Conservation (phyloP, 2,329 filamentous ascomycete genomes). For the Fusarium protoensiforme region DNA sequence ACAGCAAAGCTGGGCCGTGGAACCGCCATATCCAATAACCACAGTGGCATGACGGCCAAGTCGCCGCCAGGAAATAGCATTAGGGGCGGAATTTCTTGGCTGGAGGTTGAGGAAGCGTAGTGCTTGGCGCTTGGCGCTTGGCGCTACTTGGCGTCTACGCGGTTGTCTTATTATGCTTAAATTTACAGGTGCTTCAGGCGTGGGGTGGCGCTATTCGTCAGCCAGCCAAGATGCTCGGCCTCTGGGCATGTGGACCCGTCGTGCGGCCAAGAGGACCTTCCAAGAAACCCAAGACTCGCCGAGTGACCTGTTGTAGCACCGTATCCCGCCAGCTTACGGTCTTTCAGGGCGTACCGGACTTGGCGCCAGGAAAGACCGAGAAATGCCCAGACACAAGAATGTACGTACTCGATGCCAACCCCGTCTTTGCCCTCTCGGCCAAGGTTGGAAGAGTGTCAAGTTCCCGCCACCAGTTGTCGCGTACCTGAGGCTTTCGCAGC, state of each 20-base stretch:
- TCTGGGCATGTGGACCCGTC: slow-evolving; percentile 13
- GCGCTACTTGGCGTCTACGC: slow-evolving; percentile 32
- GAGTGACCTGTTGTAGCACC: slow-evolving; percentile 6
- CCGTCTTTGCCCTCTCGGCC: not conserved
- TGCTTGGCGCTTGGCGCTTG: slow-evolving; percentile 38
- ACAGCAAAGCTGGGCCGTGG: slow-evolving; percentile 5
- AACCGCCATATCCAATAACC: slow-evolving; percentile 2
- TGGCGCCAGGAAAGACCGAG: slow-evolving; percentile 5
- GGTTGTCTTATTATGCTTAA: slow-evolving; percentile 25
- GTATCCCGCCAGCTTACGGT: not conserved
- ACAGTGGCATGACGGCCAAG: not conserved
- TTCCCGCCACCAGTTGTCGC: not conserved
- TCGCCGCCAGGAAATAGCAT: slow-evolving; percentile 3
- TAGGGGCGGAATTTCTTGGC: slow-evolving; percentile 16
- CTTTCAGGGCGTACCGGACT: slow-evolving; percentile 6
- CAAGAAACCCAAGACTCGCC: not conserved
- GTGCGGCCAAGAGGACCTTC: not conserved
- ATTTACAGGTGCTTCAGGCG: not conserved
- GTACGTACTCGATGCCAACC: not conserved
- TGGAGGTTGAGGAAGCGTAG: slow-evolving; percentile 10
- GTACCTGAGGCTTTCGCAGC: not conserved
- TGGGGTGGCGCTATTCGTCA: slow-evolving; percentile 13
- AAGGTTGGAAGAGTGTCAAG: not conserved
- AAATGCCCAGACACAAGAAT: slow-evolving; percentile 1
- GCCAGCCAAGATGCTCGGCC: slow-evolving; percentile 17